Percentiles rank a stretch among this genome's conserved stretches.
These are phyloP conservation scores for Ascobolus immersus DNA, from an alignment of 495 filamentous ascomycete species.

Conservation along the genomic window DNA sequence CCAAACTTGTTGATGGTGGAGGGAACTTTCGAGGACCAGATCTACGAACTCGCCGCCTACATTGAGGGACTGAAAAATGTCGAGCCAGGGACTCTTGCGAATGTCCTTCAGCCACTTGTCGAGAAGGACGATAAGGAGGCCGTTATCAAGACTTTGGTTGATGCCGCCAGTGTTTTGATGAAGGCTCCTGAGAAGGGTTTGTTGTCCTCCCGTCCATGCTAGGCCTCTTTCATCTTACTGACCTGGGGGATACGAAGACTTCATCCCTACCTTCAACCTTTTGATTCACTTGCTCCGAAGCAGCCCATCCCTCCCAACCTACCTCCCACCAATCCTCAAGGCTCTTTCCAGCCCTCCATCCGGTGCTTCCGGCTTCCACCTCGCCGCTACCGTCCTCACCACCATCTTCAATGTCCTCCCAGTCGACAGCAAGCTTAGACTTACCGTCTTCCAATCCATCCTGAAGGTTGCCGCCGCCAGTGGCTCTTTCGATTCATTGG, in stretches of 20 bases:
- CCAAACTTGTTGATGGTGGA: constrained; percentile 2
- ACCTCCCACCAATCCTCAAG: constrained; percentile 63
- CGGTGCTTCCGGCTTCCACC: constrained; percentile 51
- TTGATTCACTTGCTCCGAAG: constrained; percentile 77
- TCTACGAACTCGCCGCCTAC: not conserved
- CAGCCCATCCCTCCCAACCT: constrained; percentile 53
- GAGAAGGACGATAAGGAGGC: constrained; percentile 56
- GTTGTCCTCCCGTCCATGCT: constrained; percentile 3
- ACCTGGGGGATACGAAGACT: constrained; percentile 29
- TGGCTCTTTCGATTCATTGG: constrained; percentile 52
- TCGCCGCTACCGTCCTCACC: constrained; percentile 67
- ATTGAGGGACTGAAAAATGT: too few species aligned
- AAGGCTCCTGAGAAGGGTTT: constrained; percentile 64
- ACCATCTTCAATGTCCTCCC: constrained; percentile 91
- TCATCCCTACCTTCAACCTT: constrained; percentile 83
- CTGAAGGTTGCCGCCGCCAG: constrained; percentile 48
- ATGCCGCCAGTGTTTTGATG: constrained; percentile 44
- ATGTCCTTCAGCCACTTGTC: constrained; percentile 38
- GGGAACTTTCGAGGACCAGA: not conserved
- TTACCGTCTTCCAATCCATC: constrained; percentile 68
- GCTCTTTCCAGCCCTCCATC: constrained; percentile 76
- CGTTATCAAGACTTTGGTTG: constrained; percentile 65
- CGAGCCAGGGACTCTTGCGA: too few species aligned
- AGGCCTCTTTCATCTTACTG: not conserved
- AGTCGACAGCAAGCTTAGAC: constrained; percentile 46